Conservation (phyloP, 257 asterid genomes). For the Solanum piurae region DNA sequence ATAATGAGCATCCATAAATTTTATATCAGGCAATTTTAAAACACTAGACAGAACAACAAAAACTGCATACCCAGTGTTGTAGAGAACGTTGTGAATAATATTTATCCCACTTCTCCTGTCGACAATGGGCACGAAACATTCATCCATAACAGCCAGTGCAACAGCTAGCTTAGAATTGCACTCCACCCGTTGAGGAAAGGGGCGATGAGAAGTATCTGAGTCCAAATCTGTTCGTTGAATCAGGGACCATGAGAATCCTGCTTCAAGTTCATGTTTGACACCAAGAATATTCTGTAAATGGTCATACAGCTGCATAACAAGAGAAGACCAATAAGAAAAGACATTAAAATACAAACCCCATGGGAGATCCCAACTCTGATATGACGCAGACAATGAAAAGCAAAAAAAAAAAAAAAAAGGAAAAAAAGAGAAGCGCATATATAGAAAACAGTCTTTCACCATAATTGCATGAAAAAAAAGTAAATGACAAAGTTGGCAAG, state of each 20-base stretch:
- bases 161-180: slow-evolving; percentile 80
- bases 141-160: slow-evolving; percentile 81
- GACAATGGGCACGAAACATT: slow-evolving; percentile 81
- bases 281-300: slow-evolving; percentile 80
- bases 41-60: neutral
- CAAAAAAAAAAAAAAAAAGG: neutral
- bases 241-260: slow-evolving; percentile 13
- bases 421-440: neutral
- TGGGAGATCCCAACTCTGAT: neutral
- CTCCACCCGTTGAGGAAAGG: slow-evolving; percentile 17
- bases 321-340: neutral
- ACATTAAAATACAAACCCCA: neutral
- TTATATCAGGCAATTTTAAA: neutral
- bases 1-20: neutral
- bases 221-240: slow-evolving; percentile 61
- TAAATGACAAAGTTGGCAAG: neutral
- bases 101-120: slow-evolving; percentile 88
- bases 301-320: slow-evolving; percentile 46
- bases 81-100: slow-evolving; percentile 26
- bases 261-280: slow-evolving; percentile 31
- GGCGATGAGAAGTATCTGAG: slow-evolving; percentile 27
- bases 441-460: neutral
- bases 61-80: slow-evolving; percentile 9
- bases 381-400: neutral
- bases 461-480: neutral